Evolutionary conservation across 352 stramenopile species (phyloP).

Genomic region (Plasmopara muralis): DNA sequence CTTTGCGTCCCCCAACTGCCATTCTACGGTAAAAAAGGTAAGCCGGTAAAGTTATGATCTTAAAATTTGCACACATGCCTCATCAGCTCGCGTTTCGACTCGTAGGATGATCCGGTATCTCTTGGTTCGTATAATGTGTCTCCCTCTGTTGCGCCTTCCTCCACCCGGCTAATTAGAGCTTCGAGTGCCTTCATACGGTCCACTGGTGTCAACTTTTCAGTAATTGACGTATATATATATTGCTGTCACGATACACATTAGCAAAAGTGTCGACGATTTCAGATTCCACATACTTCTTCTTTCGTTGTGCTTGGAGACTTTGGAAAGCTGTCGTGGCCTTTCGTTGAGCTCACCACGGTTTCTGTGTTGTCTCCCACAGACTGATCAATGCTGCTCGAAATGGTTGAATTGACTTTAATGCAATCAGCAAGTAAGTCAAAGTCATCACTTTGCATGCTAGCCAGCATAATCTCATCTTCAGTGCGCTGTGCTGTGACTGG

Average conservation of each 20-base stretch:
- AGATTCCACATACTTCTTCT: slow-evolving; percentile 15
- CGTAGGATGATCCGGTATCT: slow-evolving; percentile 29
- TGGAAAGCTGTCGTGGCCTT: neutral
- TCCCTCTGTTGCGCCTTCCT: slow-evolving; percentile 53
- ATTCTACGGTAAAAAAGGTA: slow-evolving; percentile 31
- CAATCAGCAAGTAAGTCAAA: slow-evolving; percentile 12
- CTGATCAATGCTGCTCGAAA: slow-evolving; percentile 3
- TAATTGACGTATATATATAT: slow-evolving; percentile 10
- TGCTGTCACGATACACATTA: slow-evolving; percentile 5
- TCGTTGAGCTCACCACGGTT: neutral
- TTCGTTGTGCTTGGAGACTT: slow-evolving; percentile 1
- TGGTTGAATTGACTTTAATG: slow-evolving; percentile 6
- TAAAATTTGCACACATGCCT: slow-evolving; percentile 25
- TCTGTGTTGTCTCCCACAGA: neutral
- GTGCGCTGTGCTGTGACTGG: neutral
- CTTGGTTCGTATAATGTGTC: slow-evolving; percentile 30
- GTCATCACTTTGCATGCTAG: slow-evolving; percentile 27
- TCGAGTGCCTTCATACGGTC: slow-evolving; percentile 53
- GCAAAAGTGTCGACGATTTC: slow-evolving; percentile 3
- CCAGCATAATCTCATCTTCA: slow-evolving; percentile 19
- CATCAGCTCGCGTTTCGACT: slow-evolving; percentile 67
- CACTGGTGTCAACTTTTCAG: slow-evolving; percentile 38
- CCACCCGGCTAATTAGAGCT: slow-evolving; percentile 47
- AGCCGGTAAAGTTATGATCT: no score
- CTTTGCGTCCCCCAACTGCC: slow-evolving; percentile 54